Evolutionary conservation across 2,329 filamentous ascomycete species (phyloP).

Genomic region (Exophiala aquamarina): DNA sequence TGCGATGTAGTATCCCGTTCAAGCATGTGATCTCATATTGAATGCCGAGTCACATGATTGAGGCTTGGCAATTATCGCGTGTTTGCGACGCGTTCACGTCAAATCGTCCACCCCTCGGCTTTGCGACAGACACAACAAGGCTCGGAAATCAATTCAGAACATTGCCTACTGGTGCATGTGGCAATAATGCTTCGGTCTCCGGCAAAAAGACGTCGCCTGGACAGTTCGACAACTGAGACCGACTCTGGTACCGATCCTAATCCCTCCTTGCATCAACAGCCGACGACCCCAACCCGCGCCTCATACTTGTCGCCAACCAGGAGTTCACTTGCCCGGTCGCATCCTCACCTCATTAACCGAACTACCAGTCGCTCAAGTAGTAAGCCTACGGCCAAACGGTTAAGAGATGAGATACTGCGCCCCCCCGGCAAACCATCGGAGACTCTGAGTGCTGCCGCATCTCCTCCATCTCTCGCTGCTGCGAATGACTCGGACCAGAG

Average conservation of each 20-base stretch:
- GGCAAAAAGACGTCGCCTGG: constrained; percentile 20
- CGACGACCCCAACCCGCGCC: constrained; percentile 23
- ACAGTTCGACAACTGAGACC: not conserved
- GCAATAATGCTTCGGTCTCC: constrained; percentile 17
- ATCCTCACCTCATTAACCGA: constrained; percentile 26
- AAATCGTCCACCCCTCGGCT: too few species aligned
- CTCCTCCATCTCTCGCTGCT: too few species aligned
- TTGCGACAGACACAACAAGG: not conserved
- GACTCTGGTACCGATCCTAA: not conserved
- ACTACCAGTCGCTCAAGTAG: constrained; percentile 7
- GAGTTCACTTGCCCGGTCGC: constrained; percentile 28
- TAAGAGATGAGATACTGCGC: constrained; percentile 20
- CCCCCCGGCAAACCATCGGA: not conserved
- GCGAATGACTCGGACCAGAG: too few species aligned
- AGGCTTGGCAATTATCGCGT: too few species aligned
- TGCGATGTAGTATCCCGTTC: too few species aligned
- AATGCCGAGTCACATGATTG: too few species aligned
- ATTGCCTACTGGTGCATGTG: not conserved
- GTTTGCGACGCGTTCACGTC: not conserved
- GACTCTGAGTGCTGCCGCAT: too few species aligned
- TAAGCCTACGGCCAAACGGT: constrained; percentile 11
- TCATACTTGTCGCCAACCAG: constrained; percentile 31
- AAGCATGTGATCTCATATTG: too few species aligned
- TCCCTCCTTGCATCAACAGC: constrained; percentile 3
- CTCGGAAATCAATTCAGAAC: not conserved